Base-by-base conservation (phyloP, 108 stramenopile species). In the Nitzschia palea region DNA sequence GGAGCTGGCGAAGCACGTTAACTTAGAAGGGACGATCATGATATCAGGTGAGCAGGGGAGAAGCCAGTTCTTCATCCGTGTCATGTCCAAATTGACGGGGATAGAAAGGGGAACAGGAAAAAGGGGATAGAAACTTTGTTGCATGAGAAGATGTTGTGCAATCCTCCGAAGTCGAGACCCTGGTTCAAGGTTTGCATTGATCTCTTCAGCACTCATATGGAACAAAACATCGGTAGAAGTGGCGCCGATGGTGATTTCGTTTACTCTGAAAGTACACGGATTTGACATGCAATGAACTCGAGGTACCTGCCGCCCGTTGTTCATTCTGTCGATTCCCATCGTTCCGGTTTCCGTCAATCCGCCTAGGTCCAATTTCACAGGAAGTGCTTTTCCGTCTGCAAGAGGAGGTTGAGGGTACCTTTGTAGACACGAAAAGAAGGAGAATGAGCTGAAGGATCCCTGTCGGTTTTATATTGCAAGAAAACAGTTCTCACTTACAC, bases 41-140 rank as follows among this genome's bases (percentile, higher is more conserved):
- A 99, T 56, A 79, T 99, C 98, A 6, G 98, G 98, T 34, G 78
- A 79, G 30, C 85, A 73, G 0, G 89, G 86, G 82, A 99, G 88
- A 34, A 64, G 55, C 79, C 87, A 95, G 28, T 83, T 48, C n/a
- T 83, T 68, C 44, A 86, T 70, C 15, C 87, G 79, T 26, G 86
- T 73, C 48, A 95, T 58, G 76, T 99, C 97, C 58, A 97, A 76
- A 67, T 92, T 90, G 35, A 73, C 76, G 26, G 75, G 77, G 53
- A 67, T 74, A 12, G 76, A 59, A 25, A 71, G 33, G n/a, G 81
- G 66, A 12, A 86, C 63, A 10, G 96, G 96, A 76, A 97, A 99
- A 17, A 97, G 77, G 8, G 98, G 97, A 72, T 96, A 97, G 68
- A 93, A 98, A 47, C 92, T 96, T 63, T 82, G 80, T 73, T 99